Percentiles rank a stretch among this genome's conserved stretches.
These are phyloP conservation scores for Phyllosticta ampelicida DNA, from an alignment of 2,329 filamentous ascomycete species.

Conservation along the genomic window DNA sequence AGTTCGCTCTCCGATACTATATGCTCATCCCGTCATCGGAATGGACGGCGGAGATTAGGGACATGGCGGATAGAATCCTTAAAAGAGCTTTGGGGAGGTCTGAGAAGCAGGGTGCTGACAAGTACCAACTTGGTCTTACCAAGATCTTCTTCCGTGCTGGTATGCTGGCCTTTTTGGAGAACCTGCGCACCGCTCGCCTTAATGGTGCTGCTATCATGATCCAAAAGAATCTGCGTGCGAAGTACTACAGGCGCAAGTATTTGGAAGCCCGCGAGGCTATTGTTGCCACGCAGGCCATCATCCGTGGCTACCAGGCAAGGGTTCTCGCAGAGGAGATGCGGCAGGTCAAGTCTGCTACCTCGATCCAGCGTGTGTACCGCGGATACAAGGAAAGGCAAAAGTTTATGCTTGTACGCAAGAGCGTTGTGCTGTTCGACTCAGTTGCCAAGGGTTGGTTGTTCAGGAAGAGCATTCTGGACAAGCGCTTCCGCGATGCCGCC, in stretches of 20 bases:
- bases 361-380: conserved; percentile 91
- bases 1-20: conserved; percentile 95
- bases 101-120: conserved; percentile 50
- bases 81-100: conserved; percentile 66
- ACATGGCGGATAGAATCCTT: conserved; percentile 90
- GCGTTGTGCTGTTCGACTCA: conserved; percentile 81
- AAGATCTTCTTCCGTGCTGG: conserved; percentile 99
- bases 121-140: conserved; percentile 93
- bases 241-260: conserved; percentile 89
- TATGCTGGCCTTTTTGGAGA: conserved; percentile 97
- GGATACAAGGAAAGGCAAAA: conserved; percentile 79
- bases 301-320: conserved; percentile 68
- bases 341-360: conserved; percentile 76
- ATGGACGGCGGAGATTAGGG: conserved; percentile 88
- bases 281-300: conserved; percentile 65
- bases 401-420: conserved; percentile 67
- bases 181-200: conserved; percentile 76
- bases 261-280: conserved; percentile 77
- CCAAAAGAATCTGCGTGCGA: conserved; percentile 92
- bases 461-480: conserved; percentile 87
- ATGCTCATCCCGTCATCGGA: conserved; percentile 84
- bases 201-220: conserved; percentile 96
- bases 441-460: conserved; percentile 84
- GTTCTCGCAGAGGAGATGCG: conserved; percentile 70
- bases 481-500: conserved; percentile 82